Conservation (phyloP, 2,329 filamentous ascomycete species). For the Cytospora piceicola region DNA sequence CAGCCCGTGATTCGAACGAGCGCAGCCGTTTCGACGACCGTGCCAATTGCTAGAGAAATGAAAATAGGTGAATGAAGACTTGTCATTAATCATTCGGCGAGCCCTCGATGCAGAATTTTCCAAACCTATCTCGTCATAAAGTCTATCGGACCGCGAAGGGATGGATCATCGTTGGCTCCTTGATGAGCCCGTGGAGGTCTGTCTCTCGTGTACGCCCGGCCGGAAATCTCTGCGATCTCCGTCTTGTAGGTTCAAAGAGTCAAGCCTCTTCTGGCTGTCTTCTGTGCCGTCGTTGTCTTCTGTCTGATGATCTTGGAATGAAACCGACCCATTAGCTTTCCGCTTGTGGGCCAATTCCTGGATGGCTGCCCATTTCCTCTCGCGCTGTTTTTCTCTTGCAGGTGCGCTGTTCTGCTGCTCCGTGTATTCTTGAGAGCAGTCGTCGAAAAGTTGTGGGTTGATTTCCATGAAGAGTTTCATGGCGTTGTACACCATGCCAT, state of each 20-base stretch:
- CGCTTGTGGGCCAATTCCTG: conserved; percentile 77
- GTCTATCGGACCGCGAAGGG: conserved; percentile 3
- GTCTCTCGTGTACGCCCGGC: conserved; percentile 59
- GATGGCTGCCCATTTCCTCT: conserved; percentile 88
- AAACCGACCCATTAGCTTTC: conserved; percentile 50
- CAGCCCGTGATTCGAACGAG: not conserved
- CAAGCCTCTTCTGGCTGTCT: conserved; percentile 83
- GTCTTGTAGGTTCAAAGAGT: conserved; percentile 89
- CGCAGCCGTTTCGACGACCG: not conserved
- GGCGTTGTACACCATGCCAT: conserved; percentile 99
- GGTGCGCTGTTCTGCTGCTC: conserved; percentile 92
- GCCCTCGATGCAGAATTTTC: conserved; percentile 15
- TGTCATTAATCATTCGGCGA: conserved; percentile 13
- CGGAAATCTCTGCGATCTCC: conserved; percentile 64
- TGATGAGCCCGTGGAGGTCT: conserved; percentile 60
- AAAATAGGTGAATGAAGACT: conserved; percentile 29
- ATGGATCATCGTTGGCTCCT: conserved; percentile 53
- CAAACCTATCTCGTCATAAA: conserved; percentile 3
- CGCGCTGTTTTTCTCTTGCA: conserved; percentile 78
- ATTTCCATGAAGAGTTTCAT: conserved; percentile 99
- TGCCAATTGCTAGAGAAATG: conserved; percentile 8
- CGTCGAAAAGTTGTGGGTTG: conserved; percentile 96
- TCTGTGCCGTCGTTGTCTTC: conserved; percentile 83
- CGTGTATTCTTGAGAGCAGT: conserved; percentile 97
- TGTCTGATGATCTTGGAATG: conserved; percentile 42